Percentiles rank a stretch among this genome's conserved stretches.
Conservation (phyloP, 2,329 filamentous ascomycete species). For the Juglanconis oblonga region DNA sequence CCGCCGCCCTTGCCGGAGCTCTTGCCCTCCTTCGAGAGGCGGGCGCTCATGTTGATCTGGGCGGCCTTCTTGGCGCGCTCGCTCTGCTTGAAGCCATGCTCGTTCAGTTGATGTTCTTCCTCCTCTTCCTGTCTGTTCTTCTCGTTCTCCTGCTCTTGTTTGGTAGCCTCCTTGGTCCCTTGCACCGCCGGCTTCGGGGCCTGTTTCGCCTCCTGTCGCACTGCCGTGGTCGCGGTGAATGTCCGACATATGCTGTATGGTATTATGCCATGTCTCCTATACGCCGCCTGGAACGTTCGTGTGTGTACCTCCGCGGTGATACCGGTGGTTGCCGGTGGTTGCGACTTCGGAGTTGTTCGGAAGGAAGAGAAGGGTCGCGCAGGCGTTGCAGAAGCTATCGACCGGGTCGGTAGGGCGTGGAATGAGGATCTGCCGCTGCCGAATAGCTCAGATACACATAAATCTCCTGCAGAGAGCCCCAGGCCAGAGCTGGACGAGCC, state of each 20-base stretch:
- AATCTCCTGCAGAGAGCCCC: neutral
- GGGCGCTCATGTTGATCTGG: slow-evolving; percentile 84
- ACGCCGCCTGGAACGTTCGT: slow-evolving; percentile 12
- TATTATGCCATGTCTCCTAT: slow-evolving; percentile 17
- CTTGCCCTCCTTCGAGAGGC: slow-evolving; percentile 79
- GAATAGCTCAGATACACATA: slow-evolving; percentile 19
- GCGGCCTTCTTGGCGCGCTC: slow-evolving; percentile 81
- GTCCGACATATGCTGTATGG: slow-evolving; percentile 21
- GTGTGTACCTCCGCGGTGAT: slow-evolving; percentile 7
- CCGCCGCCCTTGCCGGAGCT: slow-evolving; percentile 51
- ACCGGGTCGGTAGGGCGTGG: neutral
- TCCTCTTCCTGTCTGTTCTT: slow-evolving; percentile 27
- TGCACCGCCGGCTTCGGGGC: slow-evolving; percentile 11
- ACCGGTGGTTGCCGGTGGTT: neutral
- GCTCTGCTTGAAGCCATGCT: slow-evolving; percentile 56
- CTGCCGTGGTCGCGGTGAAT: slow-evolving; percentile 24
- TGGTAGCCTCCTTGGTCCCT: slow-evolving; percentile 8
- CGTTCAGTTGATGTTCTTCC: slow-evolving; percentile 23
- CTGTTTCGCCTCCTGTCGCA: slow-evolving; percentile 18
- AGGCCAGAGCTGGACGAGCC: slow-evolving; percentile 23
- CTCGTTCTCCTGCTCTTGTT: slow-evolving; percentile 21
- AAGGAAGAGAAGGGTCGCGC: slow-evolving; percentile 2
- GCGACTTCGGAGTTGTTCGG: neutral
- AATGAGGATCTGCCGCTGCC: neutral
- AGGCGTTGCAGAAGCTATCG: neutral